These are phyloP conservation scores for Stemphylium vesicarium DNA, from an alignment of 2,329 filamentous ascomycete species.

Conservation along the genomic window DNA sequence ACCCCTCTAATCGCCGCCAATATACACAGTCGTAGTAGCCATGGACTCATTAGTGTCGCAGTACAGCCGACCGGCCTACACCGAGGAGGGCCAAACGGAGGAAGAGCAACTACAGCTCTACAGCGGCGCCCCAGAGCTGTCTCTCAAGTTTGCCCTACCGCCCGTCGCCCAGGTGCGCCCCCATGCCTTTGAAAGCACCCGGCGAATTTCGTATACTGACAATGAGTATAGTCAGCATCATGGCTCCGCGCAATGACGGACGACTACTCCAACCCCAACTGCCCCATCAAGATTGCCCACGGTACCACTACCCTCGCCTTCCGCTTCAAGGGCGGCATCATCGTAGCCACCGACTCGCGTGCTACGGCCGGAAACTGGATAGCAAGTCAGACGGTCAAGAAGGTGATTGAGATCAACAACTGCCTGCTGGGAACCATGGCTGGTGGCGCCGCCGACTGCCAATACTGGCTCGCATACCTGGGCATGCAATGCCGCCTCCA, in stretches of 20 bases:
- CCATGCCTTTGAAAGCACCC: not conserved
- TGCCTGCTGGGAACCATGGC: slow-evolving; percentile 97
- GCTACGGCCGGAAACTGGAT: slow-evolving; percentile 99
- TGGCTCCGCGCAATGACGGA: slow-evolving; percentile 98
- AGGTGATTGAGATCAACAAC: slow-evolving; percentile 98
- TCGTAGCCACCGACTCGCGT: slow-evolving; percentile 96
- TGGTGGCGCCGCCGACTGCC: slow-evolving; percentile 96
- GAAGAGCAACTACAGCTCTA: slow-evolving; percentile 74
- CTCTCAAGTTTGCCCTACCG: slow-evolving; percentile 93
- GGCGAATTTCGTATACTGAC: slow-evolving; percentile 6
- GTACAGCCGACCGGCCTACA: slow-evolving; percentile 81
- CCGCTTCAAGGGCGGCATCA: slow-evolving; percentile 97
- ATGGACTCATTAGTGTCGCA: slow-evolving; percentile 95
- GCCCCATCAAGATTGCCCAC: slow-evolving; percentile 99
- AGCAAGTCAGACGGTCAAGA: slow-evolving; percentile 99
- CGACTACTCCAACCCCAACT: slow-evolving; percentile 94
- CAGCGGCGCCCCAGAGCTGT: slow-evolving; percentile 75
- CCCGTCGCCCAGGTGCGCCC: slow-evolving; percentile 79
- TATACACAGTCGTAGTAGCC: slow-evolving; percentile 15
- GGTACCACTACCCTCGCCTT: slow-evolving; percentile 98
- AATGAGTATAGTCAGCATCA: slow-evolving; percentile 73
- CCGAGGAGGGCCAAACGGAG: slow-evolving; percentile 74
- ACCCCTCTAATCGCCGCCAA: slow-evolving; percentile 6
- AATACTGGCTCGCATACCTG: slow-evolving; percentile 99
- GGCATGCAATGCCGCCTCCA: slow-evolving; percentile 99